Conservation (phyloP, 192 early-diverging fungal genomes). For the Umbelopsis vinacea region DNA sequence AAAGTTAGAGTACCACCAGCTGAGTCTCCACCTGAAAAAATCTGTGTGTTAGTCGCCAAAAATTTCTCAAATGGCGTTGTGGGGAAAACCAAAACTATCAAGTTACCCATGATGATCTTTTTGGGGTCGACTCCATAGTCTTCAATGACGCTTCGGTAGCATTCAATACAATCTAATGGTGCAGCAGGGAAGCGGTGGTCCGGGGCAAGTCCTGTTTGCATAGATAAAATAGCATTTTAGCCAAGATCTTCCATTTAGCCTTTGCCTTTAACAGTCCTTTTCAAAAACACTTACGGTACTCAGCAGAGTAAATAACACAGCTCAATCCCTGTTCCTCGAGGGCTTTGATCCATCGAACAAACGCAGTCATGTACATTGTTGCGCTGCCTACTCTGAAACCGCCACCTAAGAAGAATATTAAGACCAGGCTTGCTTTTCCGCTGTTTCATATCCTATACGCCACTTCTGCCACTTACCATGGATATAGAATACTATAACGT, state of each 20-base stretch:
- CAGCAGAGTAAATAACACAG: slow-evolving; percentile 21
- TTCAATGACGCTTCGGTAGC: slow-evolving; percentile 5
- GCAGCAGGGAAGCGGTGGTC: slow-evolving; percentile 19
- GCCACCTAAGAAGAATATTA: neutral
- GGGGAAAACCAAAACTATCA: neutral
- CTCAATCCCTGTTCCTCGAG: slow-evolving; percentile 25
- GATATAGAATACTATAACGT: slow-evolving; percentile 27
- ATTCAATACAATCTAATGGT: slow-evolving; percentile 5
- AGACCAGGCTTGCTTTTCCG: neutral
- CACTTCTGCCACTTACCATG: slow-evolving; percentile 17
- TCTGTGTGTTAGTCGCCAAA: neutral
- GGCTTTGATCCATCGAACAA: slow-evolving; percentile 21
- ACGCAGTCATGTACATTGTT: slow-evolving; percentile 22
- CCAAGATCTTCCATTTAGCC: no score
- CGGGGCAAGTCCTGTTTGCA: slow-evolving; percentile 10
- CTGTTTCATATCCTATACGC: no score
- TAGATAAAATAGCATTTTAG: no score
- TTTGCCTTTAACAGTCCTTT: no score
- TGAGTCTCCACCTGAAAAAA: slow-evolving; percentile 24
- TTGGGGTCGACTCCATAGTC: slow-evolving; percentile 6
- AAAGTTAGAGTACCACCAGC: slow-evolving; percentile 20
- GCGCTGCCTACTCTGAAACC: slow-evolving; percentile 27
- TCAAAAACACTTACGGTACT: slow-evolving; percentile 24
- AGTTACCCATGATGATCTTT: slow-evolving; percentile 20
- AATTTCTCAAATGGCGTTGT: neutral